Base-by-base conservation (phyloP, 1,284 basidiomycete genomes). In the Anthracocystis walkeri region DNA sequence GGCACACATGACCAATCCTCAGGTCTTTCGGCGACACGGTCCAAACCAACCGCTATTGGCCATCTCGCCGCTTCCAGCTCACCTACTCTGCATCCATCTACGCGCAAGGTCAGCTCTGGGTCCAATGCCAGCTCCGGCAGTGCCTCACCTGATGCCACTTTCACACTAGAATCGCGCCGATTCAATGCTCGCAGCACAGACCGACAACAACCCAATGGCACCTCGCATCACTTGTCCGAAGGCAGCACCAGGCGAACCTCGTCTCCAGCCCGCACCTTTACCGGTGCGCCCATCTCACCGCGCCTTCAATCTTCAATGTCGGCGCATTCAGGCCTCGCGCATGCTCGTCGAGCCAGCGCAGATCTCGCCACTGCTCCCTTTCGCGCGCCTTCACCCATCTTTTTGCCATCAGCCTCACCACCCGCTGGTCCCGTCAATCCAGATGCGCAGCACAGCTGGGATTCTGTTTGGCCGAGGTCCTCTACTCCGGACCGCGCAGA, bases 381-480 rank as follows among this genome's bases (percentile, higher is more conserved):
- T 49, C 67, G 70, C 7, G 60, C 65, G 18, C 73, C 71, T 14
- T 78, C 69, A 29, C 78, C 70, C 29, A 64, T 74, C 57, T 71
- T 65, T 51, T 45, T 64, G 56, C 68, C 64, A 2, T 70, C 69
- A 1, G 41, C 65, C 12, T 70, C 65, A 23, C 71, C 65, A n/a
- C 65, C 64, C 12, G 35, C 71, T 8, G 55, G 35, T 1, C 66
- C 77, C 23, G 35, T 52, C 42, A 79, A 78, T 44, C 65, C 68
- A 7, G 77, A 78, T 42, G 57, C 77, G 14, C 68, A 81, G 50
- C 75, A 78, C 52, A 65, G 66, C 49, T 75, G 75, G 66, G 79
- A 81, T 56, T 79, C 79, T 12, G 60, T 81, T n/a, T 81, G 79
- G 79, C 77, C 77, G 7, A 56, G 70, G 25, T 69, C 72, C 2